phyloP scores from a whole-genome alignment of 116 monocot species.

The Iris pallida region DNA sequence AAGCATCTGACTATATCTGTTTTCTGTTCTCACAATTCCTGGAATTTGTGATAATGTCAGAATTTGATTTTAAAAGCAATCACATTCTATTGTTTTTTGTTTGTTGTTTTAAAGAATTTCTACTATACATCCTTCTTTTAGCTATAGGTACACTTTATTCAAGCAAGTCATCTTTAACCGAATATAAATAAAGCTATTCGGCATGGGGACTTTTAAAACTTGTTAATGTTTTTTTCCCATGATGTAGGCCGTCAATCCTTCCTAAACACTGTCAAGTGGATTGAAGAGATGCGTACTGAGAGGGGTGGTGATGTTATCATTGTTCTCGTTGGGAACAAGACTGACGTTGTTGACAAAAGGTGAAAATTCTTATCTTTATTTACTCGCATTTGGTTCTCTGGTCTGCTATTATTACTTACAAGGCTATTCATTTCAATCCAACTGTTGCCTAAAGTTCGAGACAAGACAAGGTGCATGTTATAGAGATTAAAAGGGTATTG shows the following conservation, averaged over 20 bases:
- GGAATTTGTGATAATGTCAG: not conserved
- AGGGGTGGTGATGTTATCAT: constrained; percentile 75
- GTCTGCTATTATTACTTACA: too few relatives aligned
- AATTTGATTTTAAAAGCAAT: not conserved
- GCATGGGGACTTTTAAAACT: not conserved
- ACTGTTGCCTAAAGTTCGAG: too few relatives aligned
- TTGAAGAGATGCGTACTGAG: constrained; percentile 66
- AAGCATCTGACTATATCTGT: constrained; percentile 35
- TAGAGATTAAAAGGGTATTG: too few relatives aligned
- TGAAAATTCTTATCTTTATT: constrained; percentile 11
- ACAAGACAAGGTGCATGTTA: too few relatives aligned
- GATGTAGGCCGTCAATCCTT: constrained; percentile 55
- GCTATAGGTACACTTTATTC: too few relatives aligned
- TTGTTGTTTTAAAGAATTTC: too few relatives aligned
- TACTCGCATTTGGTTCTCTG: too few relatives aligned
- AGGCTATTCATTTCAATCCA: too few relatives aligned
- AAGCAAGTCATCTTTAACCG: too few relatives aligned
- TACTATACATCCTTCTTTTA: too few relatives aligned
- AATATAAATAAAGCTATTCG: not conserved
- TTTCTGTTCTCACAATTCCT: not conserved
- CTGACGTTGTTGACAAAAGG: constrained; percentile 77
- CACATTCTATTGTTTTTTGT: not conserved
- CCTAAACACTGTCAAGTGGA: constrained; percentile 68
- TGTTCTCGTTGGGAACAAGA: constrained; percentile 62
- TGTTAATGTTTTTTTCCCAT: not conserved